These are phyloP conservation scores for Pseudogymnoascus sp. DNA, from an alignment of 2,329 filamentous ascomycete species.

Conservation along the genomic window DNA sequence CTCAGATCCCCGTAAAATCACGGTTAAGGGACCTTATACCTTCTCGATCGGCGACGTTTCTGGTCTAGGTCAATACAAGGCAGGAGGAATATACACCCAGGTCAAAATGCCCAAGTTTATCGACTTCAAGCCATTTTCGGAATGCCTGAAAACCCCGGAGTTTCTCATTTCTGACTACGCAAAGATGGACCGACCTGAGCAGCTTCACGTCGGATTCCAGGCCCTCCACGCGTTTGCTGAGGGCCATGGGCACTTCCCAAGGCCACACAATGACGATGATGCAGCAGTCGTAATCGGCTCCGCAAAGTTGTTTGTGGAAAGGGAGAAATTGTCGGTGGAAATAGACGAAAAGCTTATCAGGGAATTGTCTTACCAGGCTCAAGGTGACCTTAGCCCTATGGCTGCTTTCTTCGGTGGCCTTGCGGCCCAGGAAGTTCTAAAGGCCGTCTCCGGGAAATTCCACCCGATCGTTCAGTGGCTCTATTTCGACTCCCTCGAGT, in stretches of 20 bases:
- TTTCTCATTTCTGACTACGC: constrained; percentile 90
- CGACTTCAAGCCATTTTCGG: constrained; percentile 74
- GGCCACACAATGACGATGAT: constrained; percentile 76
- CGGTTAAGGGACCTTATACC: constrained; percentile 91
- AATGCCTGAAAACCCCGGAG: constrained; percentile 77
- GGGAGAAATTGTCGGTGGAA: constrained; percentile 71
- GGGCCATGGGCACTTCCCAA: constrained; percentile 64
- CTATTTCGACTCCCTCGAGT: constrained; percentile 97
- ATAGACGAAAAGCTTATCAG: constrained; percentile 86
- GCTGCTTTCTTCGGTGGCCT: constrained; percentile 93
- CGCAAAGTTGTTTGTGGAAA: constrained; percentile 63
- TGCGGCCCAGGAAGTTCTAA: constrained; percentile 87
- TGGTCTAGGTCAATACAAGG: constrained; percentile 74
- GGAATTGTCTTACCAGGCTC: constrained; percentile 90
- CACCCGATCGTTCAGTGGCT: constrained; percentile 91
- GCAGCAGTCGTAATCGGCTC: constrained; percentile 68
- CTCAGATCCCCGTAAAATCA: constrained; percentile 77
- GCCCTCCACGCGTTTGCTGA: constrained; percentile 81
- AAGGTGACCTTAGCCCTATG: constrained; percentile 83
- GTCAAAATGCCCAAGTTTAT: constrained; percentile 97
- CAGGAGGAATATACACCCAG: constrained; percentile 84
- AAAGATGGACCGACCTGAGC: constrained; percentile 90
- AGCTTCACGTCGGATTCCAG: constrained; percentile 88
- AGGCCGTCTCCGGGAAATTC: constrained; percentile 97
- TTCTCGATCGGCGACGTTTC: constrained; percentile 95